Base-by-base conservation (phyloP, 305 asterid species). In the Plantago rigida region DNA sequence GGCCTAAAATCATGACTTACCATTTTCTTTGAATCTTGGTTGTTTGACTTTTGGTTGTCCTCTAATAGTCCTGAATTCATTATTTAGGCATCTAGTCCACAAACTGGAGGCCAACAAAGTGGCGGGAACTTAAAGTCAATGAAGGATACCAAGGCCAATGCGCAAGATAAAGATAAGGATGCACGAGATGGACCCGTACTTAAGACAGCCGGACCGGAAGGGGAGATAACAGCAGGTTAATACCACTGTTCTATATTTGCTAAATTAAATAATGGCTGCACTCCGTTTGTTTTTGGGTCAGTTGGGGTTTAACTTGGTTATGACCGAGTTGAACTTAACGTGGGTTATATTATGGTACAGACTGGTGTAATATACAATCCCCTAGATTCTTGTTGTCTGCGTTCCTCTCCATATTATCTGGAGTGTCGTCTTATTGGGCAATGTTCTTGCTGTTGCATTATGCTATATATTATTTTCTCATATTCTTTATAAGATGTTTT, bases 141-240 rank as follows among this genome's bases (percentile, higher is more conserved):
- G 75, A 92, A 89, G 84, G 99, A 92, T 73, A 82, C 55, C 64
- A 77, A 87, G 47, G 60, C 66, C 86, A 79, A 22, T 22, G 26
- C 26, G 68, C 91, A 79, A 62, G 96, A 87, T 60, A 86, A 84
- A 72, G 96, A 88, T 65, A 75, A 87, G 75, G 98, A 91, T 74
- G 78, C 55, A 15, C 92, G 79, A 71, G 96, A 92, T 77, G 92
- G 82, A 60, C 73, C 97, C 22, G 78, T 81, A 46, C 69, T 92
- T 79, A 92, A 89, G 74, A 81, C 81, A 54, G 94, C 94, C 22
- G 98, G 98, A 48, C 81, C 97, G 42, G 99, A 84, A 57, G 97
- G 97, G 75, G 99, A 92, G 75, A 84, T 92, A 66, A 78, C 94
- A 66, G 99, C 99, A 78, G 97, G 99, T 92, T 71, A 50, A 31